Percentiles rank a stretch among this genome's conserved stretches.
Conservation (phyloP, 768 basidiomycete species). For the Multifurca ochricompacta region DNA sequence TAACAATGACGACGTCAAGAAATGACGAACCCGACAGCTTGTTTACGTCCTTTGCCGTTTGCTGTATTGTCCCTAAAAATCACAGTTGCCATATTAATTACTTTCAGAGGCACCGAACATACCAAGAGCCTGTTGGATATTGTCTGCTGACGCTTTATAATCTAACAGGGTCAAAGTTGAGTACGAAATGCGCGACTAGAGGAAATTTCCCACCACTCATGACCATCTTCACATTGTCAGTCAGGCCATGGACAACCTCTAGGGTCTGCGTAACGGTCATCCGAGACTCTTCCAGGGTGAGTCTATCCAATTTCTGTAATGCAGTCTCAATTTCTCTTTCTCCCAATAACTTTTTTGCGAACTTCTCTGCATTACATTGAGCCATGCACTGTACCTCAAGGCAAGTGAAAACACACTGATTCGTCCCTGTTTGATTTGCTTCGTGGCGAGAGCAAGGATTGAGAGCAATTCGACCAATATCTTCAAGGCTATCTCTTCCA, state of each 20-base stretch:
- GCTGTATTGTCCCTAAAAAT: not conserved
- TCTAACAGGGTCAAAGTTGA: not conserved
- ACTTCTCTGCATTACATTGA: not conserved
- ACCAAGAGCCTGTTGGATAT: not conserved
- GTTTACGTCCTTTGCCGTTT: not conserved
- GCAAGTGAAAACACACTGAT: not conserved
- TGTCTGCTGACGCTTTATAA: conserved; percentile 1
- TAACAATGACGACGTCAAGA: too few species aligned
- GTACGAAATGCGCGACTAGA: not conserved
- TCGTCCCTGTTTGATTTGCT: conserved; percentile 2
- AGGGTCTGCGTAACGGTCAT: not conserved
- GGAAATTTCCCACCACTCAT: not conserved
- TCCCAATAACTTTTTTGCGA: not conserved
- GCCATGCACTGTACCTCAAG: not conserved
- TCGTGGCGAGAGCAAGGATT: not conserved
- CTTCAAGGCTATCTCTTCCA: not conserved
- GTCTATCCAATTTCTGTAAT: not conserved
- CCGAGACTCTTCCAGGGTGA: conserved; percentile 1
- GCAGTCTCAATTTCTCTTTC: not conserved
- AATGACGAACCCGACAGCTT: conserved; percentile 8
- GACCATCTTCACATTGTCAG: not conserved
- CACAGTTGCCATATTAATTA: not conserved
- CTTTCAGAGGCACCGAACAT: not conserved
- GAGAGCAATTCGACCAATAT: not conserved
- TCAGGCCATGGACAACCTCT: not conserved